Evolutionary conservation across 1,284 basidiomycete species (phyloP), one percentile per base, ranked within the genome.

Genomic region (Apiotrichum brassicae): DNA sequence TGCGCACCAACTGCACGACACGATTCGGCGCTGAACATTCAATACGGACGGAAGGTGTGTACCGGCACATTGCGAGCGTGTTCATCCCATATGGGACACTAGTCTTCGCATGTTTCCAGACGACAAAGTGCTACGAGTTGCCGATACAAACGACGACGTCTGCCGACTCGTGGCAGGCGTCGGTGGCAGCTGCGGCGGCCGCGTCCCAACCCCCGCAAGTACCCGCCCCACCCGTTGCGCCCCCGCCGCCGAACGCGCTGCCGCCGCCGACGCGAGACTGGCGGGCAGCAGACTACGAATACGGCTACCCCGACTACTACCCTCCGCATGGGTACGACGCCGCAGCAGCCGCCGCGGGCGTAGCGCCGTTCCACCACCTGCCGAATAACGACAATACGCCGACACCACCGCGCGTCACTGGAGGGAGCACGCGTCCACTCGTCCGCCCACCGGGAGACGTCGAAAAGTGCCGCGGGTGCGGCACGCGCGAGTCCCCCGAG

Each of bases 1-100:
- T 86, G 36, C 86, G 86, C 73, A 97, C 93, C 41, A 92, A 84
- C 73, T 98, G 93, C 70, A 97, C 92, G 51, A 81, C 88, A 62
- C 80, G 94, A 54, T 95, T 87, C 76, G 85, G 87, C 66, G 85
- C 87, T 39, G 80, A 82, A 60, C 88, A 92, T 76, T 80, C 82
- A 4, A 72, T 79, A 43, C 73, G 72, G 54, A 76, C 79, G 34
- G 80, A 83, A 52, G 81, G 81, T 41, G 60, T 81, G 70, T 63
- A 70, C 30, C 63, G 75, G 18, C 79, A 84, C 63, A 83, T 94
- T 43, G 86, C 89, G 65, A 89, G 86, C 69, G 86, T 94, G 53
- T 90, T 92, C 73, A 91, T 94, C 70, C 90, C 90, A 57, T 90
- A 94, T 79, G 92, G 90, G 80, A 73, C 68, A 77, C 76, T 76